Evolutionary conservation across 1,284 basidiomycete genomes (phyloP).

Genomic region (Neotropicomus parvogracilis): DNA sequence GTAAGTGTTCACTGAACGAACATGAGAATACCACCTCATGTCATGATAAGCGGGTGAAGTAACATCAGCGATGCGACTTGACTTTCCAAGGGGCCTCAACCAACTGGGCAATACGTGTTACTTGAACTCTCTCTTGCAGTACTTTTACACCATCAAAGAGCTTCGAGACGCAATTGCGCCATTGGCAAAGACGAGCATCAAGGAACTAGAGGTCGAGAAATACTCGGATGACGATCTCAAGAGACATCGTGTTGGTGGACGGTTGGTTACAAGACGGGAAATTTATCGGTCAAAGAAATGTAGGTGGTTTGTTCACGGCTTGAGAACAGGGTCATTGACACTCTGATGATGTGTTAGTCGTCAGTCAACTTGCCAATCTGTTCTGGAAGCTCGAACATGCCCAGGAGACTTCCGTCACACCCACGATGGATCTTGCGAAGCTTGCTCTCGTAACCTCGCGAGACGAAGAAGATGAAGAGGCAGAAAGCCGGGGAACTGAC

Average conservation of each 20-base stretch:
- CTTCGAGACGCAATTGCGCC: conserved; percentile 73
- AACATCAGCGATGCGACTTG: conserved; percentile 46
- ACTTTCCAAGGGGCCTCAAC: conserved; percentile 82
- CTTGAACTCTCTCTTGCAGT: conserved; percentile 75
- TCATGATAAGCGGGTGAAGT: conserved; percentile 59
- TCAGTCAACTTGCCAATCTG: conserved; percentile 71
- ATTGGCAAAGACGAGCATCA: conserved; percentile 53
- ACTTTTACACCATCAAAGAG: conserved; percentile 93
- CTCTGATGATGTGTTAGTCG: conserved; percentile 49
- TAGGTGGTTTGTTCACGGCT: conserved; percentile 39
- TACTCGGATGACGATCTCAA: conserved; percentile 76
- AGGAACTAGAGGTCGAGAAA: conserved; percentile 61
- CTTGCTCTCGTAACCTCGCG: conserved; percentile 88
- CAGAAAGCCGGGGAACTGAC: conserved; percentile 66
- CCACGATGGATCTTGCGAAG: conserved; percentile 84
- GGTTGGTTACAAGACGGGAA: conserved; percentile 76
- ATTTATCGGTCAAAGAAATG: conserved; percentile 82
- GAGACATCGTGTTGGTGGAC: conserved; percentile 81
- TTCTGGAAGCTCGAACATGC: conserved; percentile 77
- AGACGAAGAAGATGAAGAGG: conserved; percentile 83
- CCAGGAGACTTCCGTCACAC: conserved; percentile 69
- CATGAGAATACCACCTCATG: conserved; percentile 7
- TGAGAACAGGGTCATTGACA: not conserved
- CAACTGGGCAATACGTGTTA: conserved; percentile 95
- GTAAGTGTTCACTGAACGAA: conserved; percentile 44